Evolutionary conservation across 768 basidiomycete species (phyloP).

Genomic region (Ramaria sp.): DNA sequence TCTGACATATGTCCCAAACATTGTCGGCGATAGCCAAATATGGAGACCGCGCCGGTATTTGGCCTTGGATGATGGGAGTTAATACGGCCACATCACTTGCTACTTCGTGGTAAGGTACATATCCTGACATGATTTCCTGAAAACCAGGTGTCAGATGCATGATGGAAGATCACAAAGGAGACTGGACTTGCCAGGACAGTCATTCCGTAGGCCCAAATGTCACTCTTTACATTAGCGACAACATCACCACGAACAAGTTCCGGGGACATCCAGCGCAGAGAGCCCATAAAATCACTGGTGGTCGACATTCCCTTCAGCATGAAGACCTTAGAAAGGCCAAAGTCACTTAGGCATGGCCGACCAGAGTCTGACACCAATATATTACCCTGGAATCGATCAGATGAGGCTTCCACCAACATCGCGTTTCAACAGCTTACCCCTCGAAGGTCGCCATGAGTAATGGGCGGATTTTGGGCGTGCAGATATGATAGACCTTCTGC

Average conservation of each 20-base stretch:
- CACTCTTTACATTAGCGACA: background rate
- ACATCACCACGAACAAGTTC: conserved; percentile 16
- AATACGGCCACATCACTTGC: no score
- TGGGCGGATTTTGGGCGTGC: conserved; percentile 28
- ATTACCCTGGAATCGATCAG: conserved; percentile 25
- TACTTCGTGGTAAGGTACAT: background rate
- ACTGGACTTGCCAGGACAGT: background rate
- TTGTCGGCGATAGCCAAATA: no score
- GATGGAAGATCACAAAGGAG: background rate
- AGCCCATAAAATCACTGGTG: conserved; percentile 16
- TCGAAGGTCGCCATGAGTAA: conserved; percentile 15
- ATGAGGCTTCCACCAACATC: background rate
- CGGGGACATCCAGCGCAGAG: conserved; percentile 23
- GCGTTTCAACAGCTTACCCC: background rate
- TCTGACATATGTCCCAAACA: no score
- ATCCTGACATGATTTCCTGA: background rate
- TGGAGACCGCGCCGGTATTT: no score
- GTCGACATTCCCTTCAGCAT: conserved; percentile 6
- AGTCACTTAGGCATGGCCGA: conserved; percentile 40
- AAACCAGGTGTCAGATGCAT: background rate
- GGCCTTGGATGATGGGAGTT: no score
- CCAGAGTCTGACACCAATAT: conserved; percentile 33
- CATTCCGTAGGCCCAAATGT: background rate
- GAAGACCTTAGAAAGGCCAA: conserved; percentile 27
- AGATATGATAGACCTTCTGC: conserved; percentile 32